A percentile compares a stretch with the other conserved stretches of the same genome.
phyloP scores from a whole-genome alignment of 345 rosid genomes.

The Stellera chamaejasme region DNA sequence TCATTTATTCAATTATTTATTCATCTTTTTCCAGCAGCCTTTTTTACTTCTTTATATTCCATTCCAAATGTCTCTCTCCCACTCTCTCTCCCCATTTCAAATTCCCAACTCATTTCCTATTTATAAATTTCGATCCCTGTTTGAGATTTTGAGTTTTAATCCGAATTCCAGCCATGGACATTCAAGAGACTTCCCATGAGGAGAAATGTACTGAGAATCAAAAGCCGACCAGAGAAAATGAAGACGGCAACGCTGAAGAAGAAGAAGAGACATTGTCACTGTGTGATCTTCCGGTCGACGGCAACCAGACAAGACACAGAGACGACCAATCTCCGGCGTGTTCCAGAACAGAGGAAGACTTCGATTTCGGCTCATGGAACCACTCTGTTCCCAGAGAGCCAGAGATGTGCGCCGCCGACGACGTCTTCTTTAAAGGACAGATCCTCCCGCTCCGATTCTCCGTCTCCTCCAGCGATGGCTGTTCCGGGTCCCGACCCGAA shows the following conservation, averaged over 20 bases:
- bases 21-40: constrained; percentile 6
- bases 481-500: constrained; percentile 4
- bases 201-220: constrained; percentile 9
- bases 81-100: constrained; percentile 16
- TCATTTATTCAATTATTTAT: background rate
- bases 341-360: constrained; percentile 31
- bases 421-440: constrained; percentile 63
- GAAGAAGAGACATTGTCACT: constrained; percentile 46
- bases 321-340: constrained; percentile 10
- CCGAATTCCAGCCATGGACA: background rate
- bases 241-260: constrained; percentile 5
- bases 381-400: constrained; percentile 29
- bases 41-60: constrained; percentile 20
- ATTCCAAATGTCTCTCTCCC: constrained; percentile 24
- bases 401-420: constrained; percentile 72
- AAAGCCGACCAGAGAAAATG: background rate
- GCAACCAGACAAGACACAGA: constrained; percentile 10
- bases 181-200: constrained; percentile 20
- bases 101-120: constrained; percentile 2
- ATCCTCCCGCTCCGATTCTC: constrained; percentile 63
- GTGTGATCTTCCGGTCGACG: constrained; percentile 52
- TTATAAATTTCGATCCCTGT: constrained; percentile 7
- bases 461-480: constrained; percentile 38
- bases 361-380: constrained; percentile 43
- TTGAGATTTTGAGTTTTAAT: background rate